Evolutionary conservation across 768 basidiomycete species (phyloP).

Genomic region (Tylopilus rubrobrunneus): DNA sequence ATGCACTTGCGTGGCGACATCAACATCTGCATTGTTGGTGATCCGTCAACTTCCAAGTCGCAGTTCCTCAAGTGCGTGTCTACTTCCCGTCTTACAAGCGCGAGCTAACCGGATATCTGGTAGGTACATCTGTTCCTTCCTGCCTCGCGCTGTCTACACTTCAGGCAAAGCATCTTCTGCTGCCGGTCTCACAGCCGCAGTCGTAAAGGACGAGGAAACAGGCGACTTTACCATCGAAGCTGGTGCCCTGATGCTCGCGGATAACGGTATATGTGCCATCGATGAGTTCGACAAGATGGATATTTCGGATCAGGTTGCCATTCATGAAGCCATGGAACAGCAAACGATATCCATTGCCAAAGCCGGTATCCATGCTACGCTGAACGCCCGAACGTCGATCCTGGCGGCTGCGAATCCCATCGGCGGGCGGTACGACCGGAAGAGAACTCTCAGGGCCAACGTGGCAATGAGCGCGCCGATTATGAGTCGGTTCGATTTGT

Average conservation of each 20-base stretch:
- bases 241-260: slow-evolving; percentile 97
- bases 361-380: slow-evolving; percentile 96
- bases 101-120: not conserved
- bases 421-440: slow-evolving; percentile 95
- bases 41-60: slow-evolving; percentile 96
- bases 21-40: slow-evolving; percentile 71
- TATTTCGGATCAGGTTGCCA: slow-evolving; percentile 95
- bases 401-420: slow-evolving; percentile 97
- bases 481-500: slow-evolving; percentile 97
- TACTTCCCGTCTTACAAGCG: slow-evolving; percentile 17
- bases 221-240: slow-evolving; percentile 99
- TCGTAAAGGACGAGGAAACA: slow-evolving; percentile 97
- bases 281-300: slow-evolving; percentile 99
- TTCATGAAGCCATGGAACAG: slow-evolving; percentile 99
- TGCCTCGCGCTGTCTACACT: slow-evolving; percentile 96
- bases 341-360: slow-evolving; percentile 99
- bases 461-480: slow-evolving; percentile 98
- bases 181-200: slow-evolving; percentile 97
- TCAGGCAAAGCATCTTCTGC: slow-evolving; percentile 99
- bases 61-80: slow-evolving; percentile 90
- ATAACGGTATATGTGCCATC: slow-evolving; percentile 99
- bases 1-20: slow-evolving; percentile 99
- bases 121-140: slow-evolving; percentile 96
- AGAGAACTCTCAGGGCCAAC: slow-evolving; percentile 86
- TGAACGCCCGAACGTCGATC: slow-evolving; percentile 96